Base-by-base conservation (phyloP, 495 filamentous ascomycete genomes). In the Aspergillus incahuasiensis region DNA sequence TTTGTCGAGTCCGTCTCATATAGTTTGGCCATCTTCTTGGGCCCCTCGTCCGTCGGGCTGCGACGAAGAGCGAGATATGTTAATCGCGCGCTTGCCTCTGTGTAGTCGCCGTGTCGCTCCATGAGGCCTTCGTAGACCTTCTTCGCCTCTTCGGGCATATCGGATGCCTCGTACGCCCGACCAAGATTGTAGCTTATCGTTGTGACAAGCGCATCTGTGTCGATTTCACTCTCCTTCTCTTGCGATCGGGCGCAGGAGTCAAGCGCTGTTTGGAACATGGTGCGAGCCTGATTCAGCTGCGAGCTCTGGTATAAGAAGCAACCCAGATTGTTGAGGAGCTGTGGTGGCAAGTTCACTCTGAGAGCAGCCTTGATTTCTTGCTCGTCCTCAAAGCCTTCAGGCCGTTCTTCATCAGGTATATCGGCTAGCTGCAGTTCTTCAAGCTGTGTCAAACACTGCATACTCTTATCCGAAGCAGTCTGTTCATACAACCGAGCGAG, bases 111-210 rank as follows among this genome's bases (percentile, higher is more conserved):
- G 67, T 97, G 91, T 5, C 91, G 87, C 30, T 83, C 81, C 7
- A 96, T 68, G 22, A 97, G 71, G 24, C 87, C 85, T 61, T 95
- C 86, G 63, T 97, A 98, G 21, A 94, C 86, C 60, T 86, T 86
- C 57, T 86, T 85, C 0, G 94, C 95, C 63, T 92, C 85, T 44
- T 95, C 89, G 22, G 85, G 76, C 64, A 90, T 80, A 35, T 87
- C 86, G 6, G 86, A 85, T 1, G 89, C 86, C 69, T 98, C 94
- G 63, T 96, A 96, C 20, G 90, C 92, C n/a, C 94, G 82, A n/a
- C 87, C 94, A 24, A 98, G 83, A 66, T 97, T 98, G 74, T 91
- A 98, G 59, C 87, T 91, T 62, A 98, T 91, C 5, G 90, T 95
- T 0, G 91, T 95, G 22, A 96, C 85, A 5, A 98, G 79, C 2